Evolutionary conservation across 2,329 filamentous ascomycete species (phyloP).

Genomic region (Amesomyces nigricolor): DNA sequence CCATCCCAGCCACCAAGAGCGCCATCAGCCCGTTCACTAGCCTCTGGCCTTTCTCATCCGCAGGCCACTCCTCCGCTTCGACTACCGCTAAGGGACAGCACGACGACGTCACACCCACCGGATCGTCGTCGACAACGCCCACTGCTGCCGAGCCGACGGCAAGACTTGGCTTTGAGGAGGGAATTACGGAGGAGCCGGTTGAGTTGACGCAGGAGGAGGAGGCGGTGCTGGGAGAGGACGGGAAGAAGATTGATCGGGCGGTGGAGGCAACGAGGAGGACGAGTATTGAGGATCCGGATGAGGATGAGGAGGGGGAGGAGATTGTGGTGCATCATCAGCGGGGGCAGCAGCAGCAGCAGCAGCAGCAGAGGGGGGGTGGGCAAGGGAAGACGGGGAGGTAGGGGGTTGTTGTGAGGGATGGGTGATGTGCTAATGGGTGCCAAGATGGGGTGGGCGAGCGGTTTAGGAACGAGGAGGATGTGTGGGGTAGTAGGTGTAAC

Average conservation of each 20-base stretch:
- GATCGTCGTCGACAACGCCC: constrained; percentile 20
- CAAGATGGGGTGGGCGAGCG: not conserved
- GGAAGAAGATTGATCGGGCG: constrained; percentile 40
- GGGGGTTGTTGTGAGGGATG: not conserved
- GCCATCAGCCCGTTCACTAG: constrained; percentile 39
- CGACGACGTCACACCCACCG: constrained; percentile 30
- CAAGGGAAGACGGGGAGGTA: not conserved
- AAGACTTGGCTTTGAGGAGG: constrained; percentile 27
- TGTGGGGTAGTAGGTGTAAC: not conserved
- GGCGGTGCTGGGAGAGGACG: constrained; percentile 35
- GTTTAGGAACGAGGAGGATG: not conserved
- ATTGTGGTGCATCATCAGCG: constrained; percentile 19
- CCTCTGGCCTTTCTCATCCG: constrained; percentile 51
- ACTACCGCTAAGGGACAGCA: too few relatives aligned
- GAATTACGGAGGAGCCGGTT: constrained; percentile 30
- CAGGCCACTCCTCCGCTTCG: too few relatives aligned
- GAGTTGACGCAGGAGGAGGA: constrained; percentile 21
- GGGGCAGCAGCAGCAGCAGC: too few relatives aligned
- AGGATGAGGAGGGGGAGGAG: constrained; percentile 38
- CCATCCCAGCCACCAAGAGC: constrained; percentile 17
- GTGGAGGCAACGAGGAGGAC: constrained; percentile 50
- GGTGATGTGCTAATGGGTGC: too few relatives aligned
- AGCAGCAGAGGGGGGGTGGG: too few relatives aligned
- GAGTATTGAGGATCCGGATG: constrained; percentile 56
- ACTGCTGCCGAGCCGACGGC: constrained; percentile 22